A percentile compares a stretch with the other conserved stretches of the same genome.
Conservation (phyloP, 805 yeast species). For the Phaffomyces opuntiae region DNA sequence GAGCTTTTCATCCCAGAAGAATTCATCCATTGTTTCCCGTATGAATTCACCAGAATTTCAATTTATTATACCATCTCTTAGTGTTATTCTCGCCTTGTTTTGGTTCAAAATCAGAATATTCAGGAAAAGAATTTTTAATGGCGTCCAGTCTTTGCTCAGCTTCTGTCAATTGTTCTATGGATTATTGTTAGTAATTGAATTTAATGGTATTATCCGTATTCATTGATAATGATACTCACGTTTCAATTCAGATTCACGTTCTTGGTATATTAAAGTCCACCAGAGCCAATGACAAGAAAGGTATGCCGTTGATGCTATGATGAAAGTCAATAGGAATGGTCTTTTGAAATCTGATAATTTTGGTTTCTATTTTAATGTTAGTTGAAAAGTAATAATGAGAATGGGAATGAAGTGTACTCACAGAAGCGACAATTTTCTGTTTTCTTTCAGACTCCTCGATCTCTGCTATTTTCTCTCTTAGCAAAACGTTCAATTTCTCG, state of each 20-base stretch:
- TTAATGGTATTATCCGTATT: not conserved
- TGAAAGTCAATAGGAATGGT: constrained; percentile 18
- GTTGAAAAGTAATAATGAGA: not conserved
- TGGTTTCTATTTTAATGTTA: constrained; percentile 13
- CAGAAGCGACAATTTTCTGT: constrained; percentile 8
- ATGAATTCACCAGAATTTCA: constrained; percentile 3
- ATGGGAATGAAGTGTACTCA: constrained; percentile 2
- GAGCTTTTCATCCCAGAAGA: not conserved
- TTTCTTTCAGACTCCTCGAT: constrained; percentile 14
- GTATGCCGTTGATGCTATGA: constrained; percentile 20
- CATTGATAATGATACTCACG: constrained; percentile 9
- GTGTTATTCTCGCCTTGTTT: no score
- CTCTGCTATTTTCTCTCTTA: constrained; percentile 17
- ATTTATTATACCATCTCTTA: constrained; percentile 1
- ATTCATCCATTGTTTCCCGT: no score
- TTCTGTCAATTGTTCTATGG: constrained; percentile 5
- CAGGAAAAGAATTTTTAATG: not conserved
- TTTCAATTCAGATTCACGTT: constrained; percentile 15
- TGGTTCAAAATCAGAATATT: not conserved
- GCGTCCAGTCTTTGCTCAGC: constrained; percentile 10
- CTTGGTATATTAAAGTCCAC: constrained; percentile 20
- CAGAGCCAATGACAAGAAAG: constrained; percentile 18
- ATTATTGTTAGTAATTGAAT: constrained; percentile 4
- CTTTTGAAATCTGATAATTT: constrained; percentile 21
- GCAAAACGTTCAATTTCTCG: constrained; percentile 16